Conservation (phyloP, 441 rosid genomes). For the Syzygium syzygioides region DNA sequence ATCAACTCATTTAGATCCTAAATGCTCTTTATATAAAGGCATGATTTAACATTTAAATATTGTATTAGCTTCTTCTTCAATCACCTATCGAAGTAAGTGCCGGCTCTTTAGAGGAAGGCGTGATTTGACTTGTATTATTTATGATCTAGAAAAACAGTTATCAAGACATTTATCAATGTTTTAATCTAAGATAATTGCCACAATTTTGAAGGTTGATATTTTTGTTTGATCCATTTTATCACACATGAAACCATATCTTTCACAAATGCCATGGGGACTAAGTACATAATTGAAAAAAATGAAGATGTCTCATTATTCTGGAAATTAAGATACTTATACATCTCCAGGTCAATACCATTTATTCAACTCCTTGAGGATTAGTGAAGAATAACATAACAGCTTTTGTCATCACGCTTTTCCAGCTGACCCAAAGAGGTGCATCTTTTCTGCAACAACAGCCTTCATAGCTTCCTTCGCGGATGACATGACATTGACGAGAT, state of each 20-base stretch:
- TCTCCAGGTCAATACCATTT: neutral
- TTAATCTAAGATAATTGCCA: too few relatives aligned
- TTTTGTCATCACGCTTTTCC: conserved; percentile 54
- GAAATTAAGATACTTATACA: neutral
- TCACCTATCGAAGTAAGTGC: too few relatives aligned
- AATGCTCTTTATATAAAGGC: too few relatives aligned
- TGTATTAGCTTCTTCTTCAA: too few relatives aligned
- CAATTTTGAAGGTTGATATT: neutral
- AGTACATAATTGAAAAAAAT: neutral
- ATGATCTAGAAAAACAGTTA: neutral
- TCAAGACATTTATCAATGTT: neutral
- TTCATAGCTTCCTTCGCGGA: conserved; percentile 84
- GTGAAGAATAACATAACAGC: neutral
- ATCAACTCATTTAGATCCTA: too few relatives aligned
- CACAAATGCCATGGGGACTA: neutral
- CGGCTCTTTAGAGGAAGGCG: too few relatives aligned
- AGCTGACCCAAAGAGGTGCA: conserved; percentile 84
- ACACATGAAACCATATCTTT: neutral
- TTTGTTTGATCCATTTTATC: neutral
- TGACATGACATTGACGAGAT: conserved; percentile 69
- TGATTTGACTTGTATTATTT: neutral
- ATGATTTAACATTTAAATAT: too few relatives aligned
- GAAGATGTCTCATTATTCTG: neutral
- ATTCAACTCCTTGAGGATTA: neutral
- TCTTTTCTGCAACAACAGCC: conserved; percentile 72